Conservation (phyloP, 768 basidiomycete genomes). For the Podaxis sp. region DNA sequence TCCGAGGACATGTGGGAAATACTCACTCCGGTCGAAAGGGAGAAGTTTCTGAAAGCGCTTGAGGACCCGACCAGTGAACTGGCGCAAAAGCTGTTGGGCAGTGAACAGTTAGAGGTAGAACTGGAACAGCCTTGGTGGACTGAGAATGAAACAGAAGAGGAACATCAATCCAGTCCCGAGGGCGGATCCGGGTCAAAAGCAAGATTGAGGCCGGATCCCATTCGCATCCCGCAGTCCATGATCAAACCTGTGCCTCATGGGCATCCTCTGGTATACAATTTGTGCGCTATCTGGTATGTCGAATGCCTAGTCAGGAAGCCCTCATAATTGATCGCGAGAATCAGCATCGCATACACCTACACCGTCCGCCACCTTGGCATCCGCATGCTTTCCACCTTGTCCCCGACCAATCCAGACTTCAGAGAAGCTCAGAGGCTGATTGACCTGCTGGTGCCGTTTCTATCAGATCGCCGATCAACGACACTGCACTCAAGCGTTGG, state of each 20-base stretch:
- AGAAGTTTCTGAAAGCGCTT: slow-evolving; percentile 58
- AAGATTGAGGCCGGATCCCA: slow-evolving; percentile 36
- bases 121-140: slow-evolving; percentile 73
- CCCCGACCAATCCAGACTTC: slow-evolving; percentile 40
- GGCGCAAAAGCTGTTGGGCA: slow-evolving; percentile 58
- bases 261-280: slow-evolving; percentile 62
- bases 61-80: slow-evolving; percentile 62
- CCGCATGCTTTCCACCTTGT: slow-evolving; percentile 52
- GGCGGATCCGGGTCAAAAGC: not conserved
- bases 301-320: not conserved
- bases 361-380: slow-evolving; percentile 59
- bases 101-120: slow-evolving; percentile 51
- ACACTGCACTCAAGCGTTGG: slow-evolving; percentile 50
- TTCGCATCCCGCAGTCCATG: slow-evolving; percentile 46
- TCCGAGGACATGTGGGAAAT: slow-evolving; percentile 60
- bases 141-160: slow-evolving; percentile 2
- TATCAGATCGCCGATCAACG: slow-evolving; percentile 58
- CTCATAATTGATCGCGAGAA: slow-evolving; percentile 8
- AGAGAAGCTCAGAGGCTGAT: slow-evolving; percentile 49
- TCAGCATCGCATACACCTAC: slow-evolving; percentile 70
- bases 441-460: slow-evolving; percentile 59
- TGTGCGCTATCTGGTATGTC: slow-evolving; percentile 66
- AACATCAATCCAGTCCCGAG: not conserved
- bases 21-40: slow-evolving; percentile 58
- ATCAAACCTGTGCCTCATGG: slow-evolving; percentile 36